Percentiles rank a stretch among this genome's conserved stretches.
phyloP scores from a whole-genome alignment of 768 basidiomycete genomes.

The Auriscalpium orientale region DNA sequence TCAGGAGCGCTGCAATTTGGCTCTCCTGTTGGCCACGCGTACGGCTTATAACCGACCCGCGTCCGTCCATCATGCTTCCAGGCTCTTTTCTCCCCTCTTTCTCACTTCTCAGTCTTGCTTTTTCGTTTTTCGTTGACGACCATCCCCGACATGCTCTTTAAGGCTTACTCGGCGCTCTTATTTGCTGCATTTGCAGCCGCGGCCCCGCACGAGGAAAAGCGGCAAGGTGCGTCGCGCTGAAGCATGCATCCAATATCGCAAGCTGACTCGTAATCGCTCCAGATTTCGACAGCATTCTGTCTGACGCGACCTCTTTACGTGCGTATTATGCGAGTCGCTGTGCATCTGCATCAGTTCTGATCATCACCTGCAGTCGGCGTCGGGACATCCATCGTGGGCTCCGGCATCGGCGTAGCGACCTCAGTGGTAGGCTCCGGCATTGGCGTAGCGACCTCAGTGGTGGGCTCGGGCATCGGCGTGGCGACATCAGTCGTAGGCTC shows the following conservation, averaged over 20 bases:
- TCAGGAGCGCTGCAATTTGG: too few species aligned
- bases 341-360: too few species aligned
- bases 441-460: too few species aligned
- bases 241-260: too few species aligned
- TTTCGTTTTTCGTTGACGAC: neutral
- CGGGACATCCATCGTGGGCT: neutral
- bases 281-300: neutral
- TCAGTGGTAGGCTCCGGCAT: neutral
- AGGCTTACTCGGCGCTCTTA: neutral
- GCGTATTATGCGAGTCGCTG: too few species aligned
- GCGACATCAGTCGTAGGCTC: too few species aligned
- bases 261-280: too few species aligned
- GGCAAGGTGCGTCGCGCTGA: neutral
- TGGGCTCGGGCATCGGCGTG: too few species aligned
- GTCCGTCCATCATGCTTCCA: neutral
- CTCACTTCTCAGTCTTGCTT: neutral
- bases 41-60: too few species aligned
- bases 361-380: too few species aligned
- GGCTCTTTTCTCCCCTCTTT: neutral
- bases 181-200: neutral
- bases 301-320: neutral
- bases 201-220: neutral
- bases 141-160: neutral
- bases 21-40: too few species aligned
- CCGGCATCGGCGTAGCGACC: conserved; percentile 1